A percentile compares a stretch with the other conserved stretches of the same genome.
Conservation (phyloP, 306 rosid species). For the Glycine tomentella region DNA sequence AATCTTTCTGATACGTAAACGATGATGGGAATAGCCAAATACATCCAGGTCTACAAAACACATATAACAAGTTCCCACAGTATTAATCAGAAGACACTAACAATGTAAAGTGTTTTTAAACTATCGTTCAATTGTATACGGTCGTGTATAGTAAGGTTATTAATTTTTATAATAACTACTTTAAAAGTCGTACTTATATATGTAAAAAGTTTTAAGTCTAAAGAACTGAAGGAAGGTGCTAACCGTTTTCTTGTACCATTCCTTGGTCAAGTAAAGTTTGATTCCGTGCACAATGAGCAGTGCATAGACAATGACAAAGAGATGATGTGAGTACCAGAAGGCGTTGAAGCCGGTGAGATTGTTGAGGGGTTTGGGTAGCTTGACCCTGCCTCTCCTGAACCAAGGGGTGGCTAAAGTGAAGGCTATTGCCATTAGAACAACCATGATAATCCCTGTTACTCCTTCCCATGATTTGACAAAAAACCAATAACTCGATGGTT, state of each 20-base stretch:
- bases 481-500: constrained; percentile 61
- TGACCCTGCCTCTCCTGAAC: constrained; percentile 58
- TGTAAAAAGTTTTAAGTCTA: not conserved
- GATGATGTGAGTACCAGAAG: constrained; percentile 81
- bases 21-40: constrained; percentile 57
- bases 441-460: constrained; percentile 63
- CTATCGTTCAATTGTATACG: not conserved
- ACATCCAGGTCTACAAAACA: constrained; percentile 65
- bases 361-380: constrained; percentile 57
- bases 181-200: not conserved
- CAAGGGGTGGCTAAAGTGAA: constrained; percentile 63
- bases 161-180: not conserved
- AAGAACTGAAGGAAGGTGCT: constrained; percentile 41
- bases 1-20: constrained; percentile 57
- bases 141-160: not conserved
- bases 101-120: not conserved
- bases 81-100: not conserved
- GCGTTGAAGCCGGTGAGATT: constrained; percentile 75
- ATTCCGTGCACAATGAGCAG: constrained; percentile 66
- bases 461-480: constrained; percentile 72
- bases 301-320: constrained; percentile 66
- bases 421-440: constrained; percentile 65
- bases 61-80: constrained; percentile 6
- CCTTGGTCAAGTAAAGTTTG: constrained; percentile 60
- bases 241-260: constrained; percentile 77